Conservation (phyloP, 2,329 filamentous ascomycete genomes). For the Teratosphaeria pseudoeucalypti region DNA sequence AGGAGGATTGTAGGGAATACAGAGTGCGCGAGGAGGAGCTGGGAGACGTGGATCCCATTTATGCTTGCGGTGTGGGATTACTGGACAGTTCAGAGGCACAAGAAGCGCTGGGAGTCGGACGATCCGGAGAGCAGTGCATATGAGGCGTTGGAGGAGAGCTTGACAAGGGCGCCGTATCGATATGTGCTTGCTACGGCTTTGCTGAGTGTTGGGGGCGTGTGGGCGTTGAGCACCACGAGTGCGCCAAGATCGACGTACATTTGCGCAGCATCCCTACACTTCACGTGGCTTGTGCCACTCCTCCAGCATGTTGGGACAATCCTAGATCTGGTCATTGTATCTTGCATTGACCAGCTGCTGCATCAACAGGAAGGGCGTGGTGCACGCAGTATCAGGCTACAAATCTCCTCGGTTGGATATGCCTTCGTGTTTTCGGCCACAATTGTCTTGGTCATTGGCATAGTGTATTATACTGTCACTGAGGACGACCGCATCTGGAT, state of each 20-base stretch:
- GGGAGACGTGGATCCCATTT: constrained; percentile 21
- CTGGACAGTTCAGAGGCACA: constrained; percentile 11
- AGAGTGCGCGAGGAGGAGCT: constrained; percentile 31
- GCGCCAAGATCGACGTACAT: constrained; percentile 39
- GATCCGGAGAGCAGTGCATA: constrained; percentile 19
- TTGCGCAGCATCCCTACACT: constrained; percentile 32
- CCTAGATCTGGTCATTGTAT: constrained; percentile 34
- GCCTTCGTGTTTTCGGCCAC: constrained; percentile 26
- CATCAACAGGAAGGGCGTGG: constrained; percentile 9
- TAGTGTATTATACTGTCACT: constrained; percentile 26
- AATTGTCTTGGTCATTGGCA: constrained; percentile 26
- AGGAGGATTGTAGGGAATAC: constrained; percentile 31
- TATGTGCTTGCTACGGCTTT: constrained; percentile 30
- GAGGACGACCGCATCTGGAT: constrained; percentile 31
- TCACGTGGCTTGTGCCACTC: constrained; percentile 25
- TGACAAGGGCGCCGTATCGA: constrained; percentile 27
- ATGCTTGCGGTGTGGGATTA: constrained; percentile 19
- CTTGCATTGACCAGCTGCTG: constrained; percentile 20
- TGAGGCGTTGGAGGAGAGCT: constrained; percentile 21
- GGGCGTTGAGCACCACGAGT: constrained; percentile 26
- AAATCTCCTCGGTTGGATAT: constrained; percentile 16
- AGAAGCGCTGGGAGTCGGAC: constrained; percentile 7
- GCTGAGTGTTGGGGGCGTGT: constrained; percentile 29
- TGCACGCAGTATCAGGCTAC: constrained; percentile 5
- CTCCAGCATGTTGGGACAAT: constrained; percentile 29